A percentile compares a stretch with the other conserved stretches of the same genome.
phyloP scores from a whole-genome alignment of 2,329 filamentous ascomycete species.

The Pestalotiopsis sp. region DNA sequence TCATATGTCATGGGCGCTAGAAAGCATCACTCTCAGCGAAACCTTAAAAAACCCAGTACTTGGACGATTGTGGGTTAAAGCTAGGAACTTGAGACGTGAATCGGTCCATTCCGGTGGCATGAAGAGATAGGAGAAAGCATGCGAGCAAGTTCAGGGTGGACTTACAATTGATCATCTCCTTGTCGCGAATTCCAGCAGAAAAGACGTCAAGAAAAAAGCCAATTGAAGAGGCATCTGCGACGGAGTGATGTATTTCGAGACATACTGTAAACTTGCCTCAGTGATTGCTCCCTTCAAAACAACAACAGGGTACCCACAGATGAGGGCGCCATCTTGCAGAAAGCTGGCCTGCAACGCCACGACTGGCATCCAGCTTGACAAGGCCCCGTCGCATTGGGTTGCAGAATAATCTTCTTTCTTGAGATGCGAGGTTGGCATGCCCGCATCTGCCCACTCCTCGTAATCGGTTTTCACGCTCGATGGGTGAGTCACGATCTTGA shows the following conservation, averaged over 20 bases:
- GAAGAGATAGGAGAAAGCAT: too few relatives aligned
- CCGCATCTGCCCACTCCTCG: background rate
- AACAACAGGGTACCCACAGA: background rate
- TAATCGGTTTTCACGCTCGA: too few relatives aligned
- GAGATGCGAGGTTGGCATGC: slow-evolving; percentile 18
- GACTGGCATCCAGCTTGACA: slow-evolving; percentile 14
- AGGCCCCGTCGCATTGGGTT: background rate
- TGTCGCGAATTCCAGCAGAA: slow-evolving; percentile 2
- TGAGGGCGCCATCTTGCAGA: slow-evolving; percentile 1
- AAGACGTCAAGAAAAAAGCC: slow-evolving; percentile 12
- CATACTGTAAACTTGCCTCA: slow-evolving; percentile 13
- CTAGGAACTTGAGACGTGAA: background rate
- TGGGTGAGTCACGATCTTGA: too few relatives aligned
- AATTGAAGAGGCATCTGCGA: slow-evolving; percentile 16
- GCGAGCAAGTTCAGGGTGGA: background rate
- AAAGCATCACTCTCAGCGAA: too few relatives aligned
- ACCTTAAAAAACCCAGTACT: too few relatives aligned
- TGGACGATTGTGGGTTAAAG: too few relatives aligned
- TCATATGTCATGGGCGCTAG: too few relatives aligned
- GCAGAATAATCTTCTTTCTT: slow-evolving; percentile 13
- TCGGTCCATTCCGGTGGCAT: background rate
- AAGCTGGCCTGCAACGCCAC: slow-evolving; percentile 19
- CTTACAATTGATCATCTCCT: background rate
- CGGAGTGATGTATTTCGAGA: slow-evolving; percentile 13
- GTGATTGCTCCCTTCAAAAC: background rate